Evolutionary conservation across 2,329 filamentous ascomycete genomes (phyloP), one percentile per base, ranked within the genome.

Genomic region (Fusarium multiceps): DNA sequence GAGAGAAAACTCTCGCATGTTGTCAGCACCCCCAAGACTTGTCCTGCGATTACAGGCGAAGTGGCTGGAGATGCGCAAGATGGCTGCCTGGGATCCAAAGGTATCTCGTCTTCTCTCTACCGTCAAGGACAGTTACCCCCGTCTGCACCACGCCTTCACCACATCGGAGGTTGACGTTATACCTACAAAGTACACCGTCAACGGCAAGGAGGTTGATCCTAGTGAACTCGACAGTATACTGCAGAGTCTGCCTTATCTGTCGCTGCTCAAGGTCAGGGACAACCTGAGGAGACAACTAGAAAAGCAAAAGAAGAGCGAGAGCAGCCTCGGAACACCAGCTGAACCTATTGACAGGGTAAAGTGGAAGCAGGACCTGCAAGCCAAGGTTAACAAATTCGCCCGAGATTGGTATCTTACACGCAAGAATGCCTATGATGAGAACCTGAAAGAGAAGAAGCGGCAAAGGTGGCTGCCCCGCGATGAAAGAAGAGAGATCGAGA

Each of bases 11-110:
- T 77, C 81, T 40, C 80, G 76, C 30, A 60, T 75, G 47, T 66
- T 81, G 18, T 66, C 73, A 25, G 73, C 80, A 6, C 75, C 79
- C 48, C 73, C 72, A n/a, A 59, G 68, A 46, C 85, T 87, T 6
- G 77, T 89, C 12, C 80, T 85, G 55, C 75, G 81, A 27, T 80
- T 89, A 27, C 82, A 83, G 67, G 81, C 81, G 56, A 82, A 85
- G 56, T 88, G 86, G 78, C 78, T 85, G 43, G 81, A 86, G 55
- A 77, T 87, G 42, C 82, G 85, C 59, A 80, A 80, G 68, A 77
- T 83, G 73, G 79, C 81, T 20, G 80, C 82, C 1, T 88, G 85
- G 85, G 87, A 85, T 4, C 72, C 69, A 4, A 79, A 82, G 5
- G 80, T 84, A 10, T 81, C 82, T n/a, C 76, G 74, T 16, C 77